Percentiles rank a stretch among this genome's conserved stretches.
Conservation (phyloP, 192 early-diverging fungal genomes). For the Thamnidium elegans region DNA sequence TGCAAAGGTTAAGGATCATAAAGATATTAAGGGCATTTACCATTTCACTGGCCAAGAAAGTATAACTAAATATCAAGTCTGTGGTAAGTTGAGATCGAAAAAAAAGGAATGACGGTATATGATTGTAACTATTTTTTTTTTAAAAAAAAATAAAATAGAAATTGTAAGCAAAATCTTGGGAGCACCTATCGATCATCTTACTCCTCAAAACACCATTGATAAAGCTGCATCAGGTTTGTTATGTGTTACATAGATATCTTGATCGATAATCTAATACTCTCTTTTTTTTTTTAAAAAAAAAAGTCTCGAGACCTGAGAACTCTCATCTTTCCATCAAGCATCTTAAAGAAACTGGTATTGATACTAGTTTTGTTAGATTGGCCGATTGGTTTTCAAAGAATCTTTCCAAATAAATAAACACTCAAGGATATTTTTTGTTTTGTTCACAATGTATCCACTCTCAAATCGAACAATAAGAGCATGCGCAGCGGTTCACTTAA, state of each 20-base stretch:
- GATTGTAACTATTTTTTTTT: background rate
- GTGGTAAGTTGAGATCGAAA: slow-evolving; percentile 41
- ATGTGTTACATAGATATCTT: background rate
- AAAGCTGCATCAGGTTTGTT: slow-evolving; percentile 28
- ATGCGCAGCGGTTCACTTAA: too few relatives aligned
- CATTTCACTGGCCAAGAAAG: slow-evolving; percentile 62
- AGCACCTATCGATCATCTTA: slow-evolving; percentile 49
- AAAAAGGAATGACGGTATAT: background rate
- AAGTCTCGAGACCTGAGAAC: slow-evolving; percentile 63
- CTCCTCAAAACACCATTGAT: slow-evolving; percentile 34
- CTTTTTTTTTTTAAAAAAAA: background rate
- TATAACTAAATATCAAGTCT: slow-evolving; percentile 72
- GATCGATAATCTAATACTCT: background rate
- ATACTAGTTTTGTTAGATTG: slow-evolving; percentile 49
- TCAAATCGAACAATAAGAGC: too few relatives aligned
- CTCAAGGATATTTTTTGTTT: too few relatives aligned
- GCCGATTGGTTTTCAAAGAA: slow-evolving; percentile 49
- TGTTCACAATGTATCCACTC: too few relatives aligned
- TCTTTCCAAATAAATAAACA: background rate
- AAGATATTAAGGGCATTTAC: slow-evolving; percentile 50
- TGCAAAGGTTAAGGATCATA: slow-evolving; percentile 31
- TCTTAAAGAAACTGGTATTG: slow-evolving; percentile 55
- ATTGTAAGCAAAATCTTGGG: slow-evolving; percentile 48
- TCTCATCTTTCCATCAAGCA: slow-evolving; percentile 61
- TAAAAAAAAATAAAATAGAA: slow-evolving; percentile 28